Evolutionary conservation across 1,284 basidiomycete genomes (phyloP).

Genomic region (Neolentinus lepideus): DNA sequence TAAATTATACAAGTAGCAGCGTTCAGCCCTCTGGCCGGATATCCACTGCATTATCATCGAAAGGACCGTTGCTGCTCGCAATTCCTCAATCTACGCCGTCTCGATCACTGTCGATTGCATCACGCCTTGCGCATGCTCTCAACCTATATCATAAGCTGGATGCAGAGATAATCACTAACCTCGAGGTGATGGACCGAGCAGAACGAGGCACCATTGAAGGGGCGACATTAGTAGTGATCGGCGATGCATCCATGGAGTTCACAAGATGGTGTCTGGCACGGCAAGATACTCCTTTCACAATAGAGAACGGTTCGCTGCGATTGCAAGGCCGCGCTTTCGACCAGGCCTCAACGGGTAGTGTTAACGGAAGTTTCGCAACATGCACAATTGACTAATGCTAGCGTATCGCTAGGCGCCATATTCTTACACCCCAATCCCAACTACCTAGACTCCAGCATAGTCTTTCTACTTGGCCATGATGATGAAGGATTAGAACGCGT

Average conservation of each 20-base stretch:
- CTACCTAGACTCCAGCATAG: constrained; percentile 27
- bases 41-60: constrained; percentile 52
- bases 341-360: constrained; percentile 22
- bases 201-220: constrained; percentile 17
- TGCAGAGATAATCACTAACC: constrained; percentile 44
- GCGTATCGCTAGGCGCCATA: constrained; percentile 39
- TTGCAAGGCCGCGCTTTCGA: constrained; percentile 17
- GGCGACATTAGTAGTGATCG: constrained; percentile 58
- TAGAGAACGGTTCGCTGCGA: constrained; percentile 14
- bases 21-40: constrained; percentile 46
- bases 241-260: constrained; percentile 18
- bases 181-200: constrained; percentile 26
- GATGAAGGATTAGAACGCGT: constrained; percentile 53
- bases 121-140: constrained; percentile 62
- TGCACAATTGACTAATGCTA: constrained; percentile 8
- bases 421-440: constrained; percentile 66
- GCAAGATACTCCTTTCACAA: constrained; percentile 22
- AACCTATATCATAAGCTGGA: constrained; percentile 67
- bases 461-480: constrained; percentile 59
- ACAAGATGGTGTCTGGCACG: constrained; percentile 14
- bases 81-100: constrained; percentile 29
- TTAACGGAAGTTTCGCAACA: not conserved
- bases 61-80: constrained; percentile 47
- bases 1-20: not conserved
- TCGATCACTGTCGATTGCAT: constrained; percentile 39